Conservation (phyloP, 495 filamentous ascomycete genomes). For the Chaetomium fimeti region DNA sequence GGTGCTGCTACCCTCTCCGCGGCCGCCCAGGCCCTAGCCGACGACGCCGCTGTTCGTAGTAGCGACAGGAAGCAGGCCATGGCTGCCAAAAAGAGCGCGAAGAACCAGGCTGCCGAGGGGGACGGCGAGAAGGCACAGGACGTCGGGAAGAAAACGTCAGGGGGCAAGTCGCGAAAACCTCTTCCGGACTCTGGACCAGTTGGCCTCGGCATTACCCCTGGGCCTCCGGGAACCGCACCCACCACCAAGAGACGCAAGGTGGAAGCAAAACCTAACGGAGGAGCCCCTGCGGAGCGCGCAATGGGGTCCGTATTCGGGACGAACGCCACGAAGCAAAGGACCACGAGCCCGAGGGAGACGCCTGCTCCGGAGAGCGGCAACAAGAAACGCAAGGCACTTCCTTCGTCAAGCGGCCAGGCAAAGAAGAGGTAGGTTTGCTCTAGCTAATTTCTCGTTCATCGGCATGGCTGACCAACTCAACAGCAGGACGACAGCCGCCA, state of each 20-base stretch:
- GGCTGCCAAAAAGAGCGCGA: conserved; percentile 65
- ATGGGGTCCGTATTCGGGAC: conserved; percentile 59
- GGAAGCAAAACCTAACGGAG: conserved; percentile 57
- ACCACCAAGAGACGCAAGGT: conserved; percentile 71
- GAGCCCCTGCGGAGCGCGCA: conserved; percentile 66
- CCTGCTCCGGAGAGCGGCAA: conserved; percentile 55
- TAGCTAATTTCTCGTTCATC: neutral
- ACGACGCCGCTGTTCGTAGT: conserved; percentile 74
- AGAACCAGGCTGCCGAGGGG: conserved; percentile 48
- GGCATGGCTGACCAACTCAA: conserved; percentile 20
- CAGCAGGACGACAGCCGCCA: conserved; percentile 41
- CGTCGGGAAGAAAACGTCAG: conserved; percentile 57
- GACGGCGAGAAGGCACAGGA: conserved; percentile 56
- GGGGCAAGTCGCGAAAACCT: conserved; percentile 62
- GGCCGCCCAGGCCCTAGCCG: conserved; percentile 68
- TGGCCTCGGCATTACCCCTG: conserved; percentile 55
- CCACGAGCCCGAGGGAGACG: conserved; percentile 61
- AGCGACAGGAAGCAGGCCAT: conserved; percentile 78
- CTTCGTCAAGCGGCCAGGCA: conserved; percentile 57
- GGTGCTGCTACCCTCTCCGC: conserved; percentile 67
- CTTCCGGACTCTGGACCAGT: conserved; percentile 51
- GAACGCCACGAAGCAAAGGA: conserved; percentile 51
- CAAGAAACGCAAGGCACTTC: conserved; percentile 69
- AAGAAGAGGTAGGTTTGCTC: conserved; percentile 65
- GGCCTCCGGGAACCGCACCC: conserved; percentile 48